phyloP scores from a whole-genome alignment of 108 stramenopile species.

The Conticribra guillardii region DNA sequence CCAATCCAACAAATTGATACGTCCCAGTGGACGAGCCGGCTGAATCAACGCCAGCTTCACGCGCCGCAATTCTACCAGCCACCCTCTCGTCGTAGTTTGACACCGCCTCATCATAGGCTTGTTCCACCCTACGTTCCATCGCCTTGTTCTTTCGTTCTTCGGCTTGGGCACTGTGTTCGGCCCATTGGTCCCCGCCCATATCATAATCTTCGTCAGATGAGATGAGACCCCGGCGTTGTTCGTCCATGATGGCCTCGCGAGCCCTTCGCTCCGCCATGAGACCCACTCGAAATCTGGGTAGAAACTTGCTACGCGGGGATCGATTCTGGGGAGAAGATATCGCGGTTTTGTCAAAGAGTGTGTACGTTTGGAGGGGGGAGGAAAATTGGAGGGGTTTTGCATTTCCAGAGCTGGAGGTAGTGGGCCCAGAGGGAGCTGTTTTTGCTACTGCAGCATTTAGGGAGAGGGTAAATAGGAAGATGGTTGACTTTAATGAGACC shows the following conservation, averaged over 20 bases:
- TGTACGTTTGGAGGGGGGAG: conserved; percentile 82
- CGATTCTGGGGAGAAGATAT: conserved; percentile 22
- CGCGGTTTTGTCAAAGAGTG: conserved; percentile 59
- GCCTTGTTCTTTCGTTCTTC: conserved; percentile 42
- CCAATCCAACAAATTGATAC: conserved; percentile 88
- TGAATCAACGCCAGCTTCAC: not conserved
- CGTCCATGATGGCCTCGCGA: conserved; percentile 51
- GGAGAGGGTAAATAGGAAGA: too few species aligned
- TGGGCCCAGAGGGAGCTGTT: too few species aligned
- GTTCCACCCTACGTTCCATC: conserved; percentile 61
- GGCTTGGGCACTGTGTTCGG: conserved; percentile 41
- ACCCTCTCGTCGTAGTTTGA: conserved; percentile 42
- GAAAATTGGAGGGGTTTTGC: conserved; percentile 61
- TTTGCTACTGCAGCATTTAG: too few species aligned
- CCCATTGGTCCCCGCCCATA: conserved; percentile 53
- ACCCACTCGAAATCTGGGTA: conserved; percentile 66
- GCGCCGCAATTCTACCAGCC: conserved; percentile 6
- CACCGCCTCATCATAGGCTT: conserved; percentile 70
- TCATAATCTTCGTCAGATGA: conserved; percentile 26
- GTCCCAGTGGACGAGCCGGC: conserved; percentile 4
- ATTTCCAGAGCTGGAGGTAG: too few species aligned
- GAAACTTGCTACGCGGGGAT: conserved; percentile 58
- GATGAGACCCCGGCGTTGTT: conserved; percentile 30
- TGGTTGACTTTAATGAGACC: too few species aligned
- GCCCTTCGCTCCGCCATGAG: conserved; percentile 65